Evolutionary conservation across 1,284 basidiomycete species (phyloP).

Genomic region (Pseudozyma sp.): DNA sequence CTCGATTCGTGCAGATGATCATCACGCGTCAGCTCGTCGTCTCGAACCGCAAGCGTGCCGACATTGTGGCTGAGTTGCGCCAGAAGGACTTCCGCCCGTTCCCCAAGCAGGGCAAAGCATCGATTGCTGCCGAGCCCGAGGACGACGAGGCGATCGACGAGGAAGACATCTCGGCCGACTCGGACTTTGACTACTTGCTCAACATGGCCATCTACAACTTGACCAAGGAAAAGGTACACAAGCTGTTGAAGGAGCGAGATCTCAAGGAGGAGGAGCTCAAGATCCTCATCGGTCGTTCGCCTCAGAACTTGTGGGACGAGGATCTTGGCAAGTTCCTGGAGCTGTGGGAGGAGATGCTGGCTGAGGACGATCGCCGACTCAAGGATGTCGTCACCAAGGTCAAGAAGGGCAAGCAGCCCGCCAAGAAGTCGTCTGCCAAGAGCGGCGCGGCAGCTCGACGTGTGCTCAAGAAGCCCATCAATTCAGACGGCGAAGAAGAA

Average conservation of each 20-base stretch:
- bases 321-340: conserved; percentile 86
- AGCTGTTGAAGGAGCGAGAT: conserved; percentile 81
- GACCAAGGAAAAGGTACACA: conserved; percentile 93
- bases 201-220: conserved; percentile 95
- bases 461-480: conserved; percentile 71
- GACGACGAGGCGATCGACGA: conserved; percentile 73
- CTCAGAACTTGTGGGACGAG: conserved; percentile 87
- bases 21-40: conserved; percentile 88
- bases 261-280: conserved; percentile 87
- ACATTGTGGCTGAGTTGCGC: conserved; percentile 86
- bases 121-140: conserved; percentile 75
- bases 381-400: conserved; percentile 69
- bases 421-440: conserved; percentile 76
- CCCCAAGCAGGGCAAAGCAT: conserved; percentile 79
- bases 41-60: conserved; percentile 88
- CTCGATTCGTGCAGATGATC: conserved; percentile 97
- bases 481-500: conserved; percentile 73
- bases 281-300: conserved; percentile 80
- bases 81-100: conserved; percentile 85
- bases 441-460: conserved; percentile 72
- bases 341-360: conserved; percentile 80
- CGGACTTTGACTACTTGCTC: conserved; percentile 93
- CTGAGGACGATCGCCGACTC: conserved; percentile 74
- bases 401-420: conserved; percentile 74
- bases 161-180: conserved; percentile 72